phyloP scores from a whole-genome alignment of 768 basidiomycete species.

The Amanita exitialis region DNA sequence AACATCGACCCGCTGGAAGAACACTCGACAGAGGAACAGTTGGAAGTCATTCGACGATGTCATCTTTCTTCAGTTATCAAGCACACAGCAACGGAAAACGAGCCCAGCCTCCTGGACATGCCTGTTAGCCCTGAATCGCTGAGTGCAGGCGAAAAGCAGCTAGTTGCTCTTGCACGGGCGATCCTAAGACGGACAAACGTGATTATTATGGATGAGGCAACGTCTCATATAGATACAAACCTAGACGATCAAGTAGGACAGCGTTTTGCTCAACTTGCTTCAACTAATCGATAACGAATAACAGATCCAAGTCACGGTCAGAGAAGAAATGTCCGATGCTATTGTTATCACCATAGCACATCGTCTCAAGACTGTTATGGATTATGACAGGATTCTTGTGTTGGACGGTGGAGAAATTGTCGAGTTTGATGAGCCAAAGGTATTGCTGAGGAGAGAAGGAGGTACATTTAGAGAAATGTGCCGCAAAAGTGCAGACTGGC shows the following conservation, averaged over 20 bases:
- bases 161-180: constrained; percentile 62
- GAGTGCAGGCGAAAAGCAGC: constrained; percentile 72
- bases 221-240: constrained; percentile 61
- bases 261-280: neutral
- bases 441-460: constrained; percentile 39
- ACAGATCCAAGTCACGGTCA: constrained; percentile 64
- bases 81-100: constrained; percentile 20
- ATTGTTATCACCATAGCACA: constrained; percentile 84
- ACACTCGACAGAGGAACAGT: constrained; percentile 49
- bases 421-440: constrained; percentile 66
- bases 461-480: constrained; percentile 66
- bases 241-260: constrained; percentile 52
- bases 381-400: constrained; percentile 69
- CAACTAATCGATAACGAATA: neutral
- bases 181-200: constrained; percentile 55
- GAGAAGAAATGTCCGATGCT: constrained; percentile 58
- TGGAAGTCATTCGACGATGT: constrained; percentile 56
- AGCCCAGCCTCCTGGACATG: constrained; percentile 40
- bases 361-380: constrained; percentile 65
- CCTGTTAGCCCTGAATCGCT: constrained; percentile 57
- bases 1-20: constrained; percentile 63
- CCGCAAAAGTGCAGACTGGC: constrained; percentile 47
- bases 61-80: constrained; percentile 41
- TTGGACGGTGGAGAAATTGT: constrained; percentile 59
- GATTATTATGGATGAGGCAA: constrained; percentile 72